Conservation (phyloP, 2,329 filamentous ascomycete genomes). For the Zymoseptoria ardabiliae region DNA sequence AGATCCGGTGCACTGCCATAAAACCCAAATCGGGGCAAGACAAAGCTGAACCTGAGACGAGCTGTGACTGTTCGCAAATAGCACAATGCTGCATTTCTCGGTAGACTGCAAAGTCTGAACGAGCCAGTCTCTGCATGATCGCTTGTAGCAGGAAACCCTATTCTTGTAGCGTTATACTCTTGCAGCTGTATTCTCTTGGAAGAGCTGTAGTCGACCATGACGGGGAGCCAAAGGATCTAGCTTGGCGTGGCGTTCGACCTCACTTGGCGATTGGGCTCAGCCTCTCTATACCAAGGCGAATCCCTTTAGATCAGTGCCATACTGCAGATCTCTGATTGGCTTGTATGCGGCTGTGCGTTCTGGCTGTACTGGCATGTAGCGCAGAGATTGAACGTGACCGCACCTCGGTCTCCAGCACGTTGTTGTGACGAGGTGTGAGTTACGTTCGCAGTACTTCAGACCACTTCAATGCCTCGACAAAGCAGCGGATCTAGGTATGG, state of each 20-base stretch:
- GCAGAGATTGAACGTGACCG: background rate
- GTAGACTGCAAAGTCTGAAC: background rate
- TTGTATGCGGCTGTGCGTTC: background rate
- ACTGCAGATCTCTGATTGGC: background rate
- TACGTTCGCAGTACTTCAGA: background rate
- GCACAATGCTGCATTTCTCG: background rate
- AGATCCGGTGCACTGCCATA: background rate
- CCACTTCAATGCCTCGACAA: background rate
- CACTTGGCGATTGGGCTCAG: background rate
- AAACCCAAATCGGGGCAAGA: background rate
- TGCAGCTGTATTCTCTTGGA: background rate
- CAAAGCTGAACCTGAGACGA: background rate
- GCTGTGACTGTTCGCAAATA: background rate
- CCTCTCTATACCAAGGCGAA: too few relatives aligned
- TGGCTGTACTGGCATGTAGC: background rate
- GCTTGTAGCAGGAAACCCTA: background rate
- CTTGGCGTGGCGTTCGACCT: background rate
- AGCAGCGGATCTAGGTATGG: background rate
- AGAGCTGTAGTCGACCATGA: background rate
- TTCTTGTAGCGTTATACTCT: background rate
- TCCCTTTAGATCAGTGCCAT: background rate
- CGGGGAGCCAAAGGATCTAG: background rate
- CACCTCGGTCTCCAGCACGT: background rate
- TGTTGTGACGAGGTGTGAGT: background rate
- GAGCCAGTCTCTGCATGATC: background rate